A percentile compares a stretch with the other conserved stretches of the same genome.
phyloP scores from a whole-genome alignment of 352 stramenopile species.

The Lagenidium giganteum region DNA sequence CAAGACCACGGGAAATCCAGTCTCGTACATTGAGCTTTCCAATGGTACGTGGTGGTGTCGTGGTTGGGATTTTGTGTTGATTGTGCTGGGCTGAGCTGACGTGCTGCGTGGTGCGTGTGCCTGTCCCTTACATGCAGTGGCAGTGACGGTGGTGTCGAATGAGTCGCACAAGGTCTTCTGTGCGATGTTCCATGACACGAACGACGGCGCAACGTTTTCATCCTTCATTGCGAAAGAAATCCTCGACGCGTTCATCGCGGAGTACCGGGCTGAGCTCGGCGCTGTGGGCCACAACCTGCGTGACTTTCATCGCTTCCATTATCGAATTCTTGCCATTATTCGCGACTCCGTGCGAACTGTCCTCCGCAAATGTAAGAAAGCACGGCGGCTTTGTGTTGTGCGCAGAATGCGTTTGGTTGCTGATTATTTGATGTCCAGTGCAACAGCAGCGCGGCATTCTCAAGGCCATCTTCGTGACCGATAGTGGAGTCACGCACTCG shows the following conservation, averaged over 20 bases:
- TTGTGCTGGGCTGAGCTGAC: neutral
- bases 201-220: constrained; percentile 72
- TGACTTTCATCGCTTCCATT: constrained; percentile 89
- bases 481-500: constrained; percentile 73
- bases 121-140: constrained; percentile 32
- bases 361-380: constrained; percentile 77
- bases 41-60: constrained; percentile 32
- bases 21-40: constrained; percentile 89
- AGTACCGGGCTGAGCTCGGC: constrained; percentile 72
- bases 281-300: constrained; percentile 87
- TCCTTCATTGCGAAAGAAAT: constrained; percentile 87
- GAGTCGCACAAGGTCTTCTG: constrained; percentile 89
- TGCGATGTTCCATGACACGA: constrained; percentile 87
- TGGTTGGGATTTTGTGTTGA: constrained; percentile 8
- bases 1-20: constrained; percentile 84
- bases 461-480: constrained; percentile 86
- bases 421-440: constrained; percentile 31
- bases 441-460: constrained; percentile 86
- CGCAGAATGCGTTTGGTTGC: neutral
- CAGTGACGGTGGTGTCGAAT: constrained; percentile 87
- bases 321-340: constrained; percentile 77
- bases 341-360: constrained; percentile 82
- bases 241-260: constrained; percentile 72
- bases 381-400: constrained; percentile 3
- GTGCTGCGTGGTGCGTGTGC: neutral